Conservation (phyloP, 306 rosid species). For the Notholithocarpus densiflorus region DNA sequence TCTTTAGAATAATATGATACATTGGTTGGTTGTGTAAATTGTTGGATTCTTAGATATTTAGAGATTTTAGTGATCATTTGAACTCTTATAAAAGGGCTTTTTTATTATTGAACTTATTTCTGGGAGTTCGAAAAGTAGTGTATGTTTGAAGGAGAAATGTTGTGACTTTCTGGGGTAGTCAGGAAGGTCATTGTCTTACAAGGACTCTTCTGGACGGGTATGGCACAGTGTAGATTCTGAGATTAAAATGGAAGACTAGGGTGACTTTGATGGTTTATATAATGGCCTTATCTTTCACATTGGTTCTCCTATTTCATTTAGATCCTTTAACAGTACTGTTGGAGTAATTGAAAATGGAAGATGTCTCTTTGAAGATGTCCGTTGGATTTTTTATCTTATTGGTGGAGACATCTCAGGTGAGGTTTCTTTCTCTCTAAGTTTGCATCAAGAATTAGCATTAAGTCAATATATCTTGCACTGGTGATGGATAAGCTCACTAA, state of each 20-base stretch:
- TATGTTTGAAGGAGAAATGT: not conserved
- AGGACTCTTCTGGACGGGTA: not conserved
- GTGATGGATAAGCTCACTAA: no score
- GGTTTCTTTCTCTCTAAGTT: no score
- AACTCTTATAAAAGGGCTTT: not conserved
- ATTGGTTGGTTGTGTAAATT: not conserved
- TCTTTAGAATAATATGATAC: conserved; percentile 8
- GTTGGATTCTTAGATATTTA: not conserved
- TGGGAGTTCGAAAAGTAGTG: not conserved
- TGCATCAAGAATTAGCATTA: no score
- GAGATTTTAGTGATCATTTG: not conserved
- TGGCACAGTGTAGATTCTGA: not conserved
- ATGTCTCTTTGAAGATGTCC: not conserved
- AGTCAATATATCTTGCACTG: no score
- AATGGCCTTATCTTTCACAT: not conserved
- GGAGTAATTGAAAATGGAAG: not conserved
- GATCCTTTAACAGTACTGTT: not conserved
- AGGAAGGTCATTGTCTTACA: not conserved
- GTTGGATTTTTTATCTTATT: not conserved
- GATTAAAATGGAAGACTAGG: not conserved
- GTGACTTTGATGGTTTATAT: not conserved
- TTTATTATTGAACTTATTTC: not conserved
- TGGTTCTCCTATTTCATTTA: not conserved
- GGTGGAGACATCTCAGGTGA: not conserved
- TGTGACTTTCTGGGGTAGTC: not conserved